Percentiles rank a stretch among this genome's conserved stretches.
phyloP scores from a whole-genome alignment of 1,139 yeast genomes.

The Suhomyces chickasaworum region DNA sequence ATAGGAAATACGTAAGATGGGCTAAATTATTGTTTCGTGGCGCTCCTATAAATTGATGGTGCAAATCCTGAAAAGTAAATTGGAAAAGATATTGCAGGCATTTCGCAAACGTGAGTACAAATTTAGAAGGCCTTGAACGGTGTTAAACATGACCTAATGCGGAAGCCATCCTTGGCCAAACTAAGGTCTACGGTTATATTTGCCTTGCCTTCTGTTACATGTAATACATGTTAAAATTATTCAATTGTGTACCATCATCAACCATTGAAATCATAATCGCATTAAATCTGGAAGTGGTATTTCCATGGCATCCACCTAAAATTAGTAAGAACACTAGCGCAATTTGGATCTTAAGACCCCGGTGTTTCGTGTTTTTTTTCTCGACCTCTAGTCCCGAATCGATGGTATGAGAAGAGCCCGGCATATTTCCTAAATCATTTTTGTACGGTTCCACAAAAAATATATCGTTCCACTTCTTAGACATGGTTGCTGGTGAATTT shows the following conservation, averaged over 20 bases:
- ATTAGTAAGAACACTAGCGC: too few species aligned
- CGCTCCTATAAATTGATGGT: not conserved
- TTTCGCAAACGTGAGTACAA: not conserved
- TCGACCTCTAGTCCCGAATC: too few species aligned
- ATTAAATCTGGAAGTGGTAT: too few species aligned
- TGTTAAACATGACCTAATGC: not conserved
- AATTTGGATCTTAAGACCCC: too few species aligned
- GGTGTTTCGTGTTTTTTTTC: too few species aligned
- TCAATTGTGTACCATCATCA: too few species aligned
- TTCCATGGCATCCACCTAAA: too few species aligned
- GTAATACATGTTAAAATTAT: not conserved
- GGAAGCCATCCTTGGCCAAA: not conserved
- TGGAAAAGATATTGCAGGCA: not conserved
- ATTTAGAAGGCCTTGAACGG: not conserved
- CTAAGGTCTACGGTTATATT: not conserved
- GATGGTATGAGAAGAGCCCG: not conserved
- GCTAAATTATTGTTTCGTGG: not conserved
- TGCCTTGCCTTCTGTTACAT: not conserved
- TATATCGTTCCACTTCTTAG: slow-evolving; percentile 1
- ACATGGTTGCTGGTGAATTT: not conserved
- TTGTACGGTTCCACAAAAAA: not conserved
- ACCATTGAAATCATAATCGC: too few species aligned
- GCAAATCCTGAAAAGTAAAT: not conserved
- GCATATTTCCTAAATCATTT: not conserved
- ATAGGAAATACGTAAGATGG: not conserved